These are phyloP conservation scores for Knoxdaviesia capensis DNA, from an alignment of 2,329 filamentous ascomycete species.

Conservation along the genomic window DNA sequence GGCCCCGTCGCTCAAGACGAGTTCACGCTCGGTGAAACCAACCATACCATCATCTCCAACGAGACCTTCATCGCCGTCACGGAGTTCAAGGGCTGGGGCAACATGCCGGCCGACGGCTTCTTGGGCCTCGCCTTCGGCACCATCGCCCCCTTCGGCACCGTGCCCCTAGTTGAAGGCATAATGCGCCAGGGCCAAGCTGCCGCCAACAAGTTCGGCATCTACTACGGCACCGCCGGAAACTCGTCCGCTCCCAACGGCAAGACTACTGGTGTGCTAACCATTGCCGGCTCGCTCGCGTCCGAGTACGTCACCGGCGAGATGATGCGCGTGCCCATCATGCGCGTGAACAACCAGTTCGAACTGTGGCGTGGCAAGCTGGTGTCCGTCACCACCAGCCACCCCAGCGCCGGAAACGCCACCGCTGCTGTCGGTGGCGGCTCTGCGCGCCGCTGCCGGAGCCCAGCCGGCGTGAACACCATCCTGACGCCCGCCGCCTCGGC, in stretches of 20 bases:
- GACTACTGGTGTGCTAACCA: conserved; percentile 9
- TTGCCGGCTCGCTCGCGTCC: conserved; percentile 14
- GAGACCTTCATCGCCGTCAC: conserved; percentile 13
- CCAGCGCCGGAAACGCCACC: neutral
- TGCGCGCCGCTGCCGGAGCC: conserved; percentile 9
- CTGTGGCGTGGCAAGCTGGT: conserved; percentile 12
- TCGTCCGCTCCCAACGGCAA: neutral
- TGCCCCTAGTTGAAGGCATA: conserved; percentile 13
- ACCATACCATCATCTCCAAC: conserved; percentile 9
- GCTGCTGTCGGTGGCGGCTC: conserved; percentile 14
- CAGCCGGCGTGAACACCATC: conserved; percentile 5
- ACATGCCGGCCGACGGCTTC: conserved; percentile 14
- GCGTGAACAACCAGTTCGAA: conserved; percentile 7
- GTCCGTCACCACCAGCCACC: conserved; percentile 5
- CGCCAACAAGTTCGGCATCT: conserved; percentile 12
- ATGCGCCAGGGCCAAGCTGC: conserved; percentile 12
- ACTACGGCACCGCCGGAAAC: conserved; percentile 10
- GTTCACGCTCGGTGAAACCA: conserved; percentile 6
- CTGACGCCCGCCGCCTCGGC: conserved; percentile 2
- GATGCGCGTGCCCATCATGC: conserved; percentile 5
- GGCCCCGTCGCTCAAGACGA: conserved; percentile 11
- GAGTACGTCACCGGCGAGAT: conserved; percentile 10
- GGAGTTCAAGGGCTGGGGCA: conserved; percentile 10
- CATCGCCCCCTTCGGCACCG: conserved; percentile 11
- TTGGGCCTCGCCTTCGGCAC: conserved; percentile 14